These are phyloP conservation scores for Candida tropicalis DNA, from an alignment of 1,139 yeast species.

Conservation along the genomic window DNA sequence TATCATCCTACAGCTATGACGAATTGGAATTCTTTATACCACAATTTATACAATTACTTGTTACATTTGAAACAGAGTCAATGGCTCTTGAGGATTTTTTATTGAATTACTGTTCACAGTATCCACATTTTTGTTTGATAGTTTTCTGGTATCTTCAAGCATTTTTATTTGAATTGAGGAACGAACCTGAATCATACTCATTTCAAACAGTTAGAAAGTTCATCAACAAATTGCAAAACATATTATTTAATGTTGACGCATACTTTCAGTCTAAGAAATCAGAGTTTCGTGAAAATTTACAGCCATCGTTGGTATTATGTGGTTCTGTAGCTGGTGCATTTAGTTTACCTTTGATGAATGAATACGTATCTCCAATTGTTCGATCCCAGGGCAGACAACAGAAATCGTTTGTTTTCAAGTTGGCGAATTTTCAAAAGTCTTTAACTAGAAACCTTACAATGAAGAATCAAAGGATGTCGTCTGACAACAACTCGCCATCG, in stretches of 20 bases:
- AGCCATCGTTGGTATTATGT: conserved; percentile 70
- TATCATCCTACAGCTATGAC: conserved; percentile 58
- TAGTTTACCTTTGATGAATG: conserved; percentile 62
- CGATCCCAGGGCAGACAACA: conserved; percentile 81
- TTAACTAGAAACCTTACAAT: conserved; percentile 65
- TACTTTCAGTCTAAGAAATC: conserved; percentile 20
- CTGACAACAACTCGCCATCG: conserved; percentile 10
- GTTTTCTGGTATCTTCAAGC: conserved; percentile 93
- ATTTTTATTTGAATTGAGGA: conserved; percentile 59
- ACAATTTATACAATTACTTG: conserved; percentile 80
- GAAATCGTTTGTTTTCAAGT: conserved; percentile 72
- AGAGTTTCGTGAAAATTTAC: conserved; percentile 75
- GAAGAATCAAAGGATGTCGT: conserved; percentile 44
- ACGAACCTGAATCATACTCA: conserved; percentile 75
- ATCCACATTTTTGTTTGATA: conserved; percentile 84
- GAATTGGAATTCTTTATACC: conserved; percentile 91
- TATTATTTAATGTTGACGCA: conserved; percentile 56
- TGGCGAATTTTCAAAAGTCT: conserved; percentile 67
- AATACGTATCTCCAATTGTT: conserved; percentile 66
- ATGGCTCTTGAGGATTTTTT: conserved; percentile 88
- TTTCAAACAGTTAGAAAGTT: conserved; percentile 83
- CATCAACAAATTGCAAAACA: conserved; percentile 76
- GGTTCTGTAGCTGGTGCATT: conserved; percentile 67
- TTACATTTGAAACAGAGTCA: conserved; percentile 84
- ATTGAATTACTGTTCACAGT: conserved; percentile 64